Conservation (phyloP, 73 alveolate genomes). For the Symbiodinium pilosum region DNA sequence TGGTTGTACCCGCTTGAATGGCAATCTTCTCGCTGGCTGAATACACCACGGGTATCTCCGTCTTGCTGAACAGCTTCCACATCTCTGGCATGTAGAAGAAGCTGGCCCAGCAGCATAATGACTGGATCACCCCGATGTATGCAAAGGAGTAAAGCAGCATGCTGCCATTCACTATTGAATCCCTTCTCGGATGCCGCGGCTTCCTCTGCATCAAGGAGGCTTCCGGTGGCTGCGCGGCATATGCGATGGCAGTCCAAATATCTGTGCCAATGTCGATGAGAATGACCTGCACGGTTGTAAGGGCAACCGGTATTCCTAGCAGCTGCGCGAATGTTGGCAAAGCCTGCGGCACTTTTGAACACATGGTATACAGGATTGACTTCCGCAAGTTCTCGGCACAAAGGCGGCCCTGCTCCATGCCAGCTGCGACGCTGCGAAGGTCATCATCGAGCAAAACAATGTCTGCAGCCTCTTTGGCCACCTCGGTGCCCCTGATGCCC, state of each 20-base stretch:
- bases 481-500: constrained; percentile 96
- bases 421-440: constrained; percentile 63
- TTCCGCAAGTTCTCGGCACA: constrained; percentile 66
- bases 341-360: constrained; percentile 82
- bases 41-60: constrained; percentile 52
- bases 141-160: constrained; percentile 65
- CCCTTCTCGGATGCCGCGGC: constrained; percentile 87
- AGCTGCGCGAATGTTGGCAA: constrained; percentile 89
- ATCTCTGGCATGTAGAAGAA: constrained; percentile 63
- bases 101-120: constrained; percentile 43
- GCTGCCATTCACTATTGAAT: constrained; percentile 36
- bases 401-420: constrained; percentile 88
- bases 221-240: constrained; percentile 73
- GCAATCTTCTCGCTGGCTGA: constrained; percentile 36
- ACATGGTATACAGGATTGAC: constrained; percentile 76
- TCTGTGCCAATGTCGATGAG: constrained; percentile 85
- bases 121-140: constrained; percentile 51
- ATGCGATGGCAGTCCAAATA: constrained; percentile 80
- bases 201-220: constrained; percentile 21
- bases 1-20: constrained; percentile 65
- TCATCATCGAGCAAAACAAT: constrained; percentile 77
- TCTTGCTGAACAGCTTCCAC: constrained; percentile 64
- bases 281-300: constrained; percentile 79
- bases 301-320: constrained; percentile 78
- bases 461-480: constrained; percentile 92